phyloP scores from a whole-genome alignment of 2,329 filamentous ascomycete species.

The Ophiocordyceps australis region DNA sequence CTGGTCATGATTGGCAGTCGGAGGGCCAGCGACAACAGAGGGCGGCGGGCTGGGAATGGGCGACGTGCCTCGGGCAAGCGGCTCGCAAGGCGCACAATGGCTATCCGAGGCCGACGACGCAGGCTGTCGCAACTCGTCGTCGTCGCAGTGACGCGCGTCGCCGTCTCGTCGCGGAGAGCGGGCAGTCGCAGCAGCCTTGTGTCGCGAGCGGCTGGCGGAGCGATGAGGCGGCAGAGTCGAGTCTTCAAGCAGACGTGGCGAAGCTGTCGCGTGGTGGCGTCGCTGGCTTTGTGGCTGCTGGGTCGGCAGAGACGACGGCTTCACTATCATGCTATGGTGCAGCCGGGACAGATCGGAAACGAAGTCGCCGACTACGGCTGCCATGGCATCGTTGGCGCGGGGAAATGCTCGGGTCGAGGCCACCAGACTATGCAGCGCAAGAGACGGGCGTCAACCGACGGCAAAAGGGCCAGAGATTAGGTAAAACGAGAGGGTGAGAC shows the following conservation, averaged over 20 bases:
- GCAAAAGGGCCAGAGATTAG: too few species aligned
- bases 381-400: slow-evolving; percentile 35
- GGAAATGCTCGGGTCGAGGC: too few species aligned
- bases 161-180: slow-evolving; percentile 7
- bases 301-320: background rate
- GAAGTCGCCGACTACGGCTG: slow-evolving; percentile 51
- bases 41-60: slow-evolving; percentile 36
- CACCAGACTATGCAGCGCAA: background rate
- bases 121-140: too few species aligned
- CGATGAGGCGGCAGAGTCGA: slow-evolving; percentile 6
- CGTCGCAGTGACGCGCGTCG: background rate
- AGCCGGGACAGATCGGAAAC: slow-evolving; percentile 53
- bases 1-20: slow-evolving; percentile 21
- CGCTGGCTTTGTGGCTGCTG: slow-evolving; percentile 2
- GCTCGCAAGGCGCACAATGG: too few species aligned
- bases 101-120: too few species aligned
- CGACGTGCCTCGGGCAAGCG: slow-evolving; percentile 21
- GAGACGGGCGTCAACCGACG: slow-evolving; percentile 1
- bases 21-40: slow-evolving; percentile 16
- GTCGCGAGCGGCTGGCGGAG: slow-evolving; percentile 11
- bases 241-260: background rate
- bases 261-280: background rate
- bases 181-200: slow-evolving; percentile 6
- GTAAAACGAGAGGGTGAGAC: too few species aligned
- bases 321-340: too few species aligned